Percentiles rank a stretch among this genome's conserved stretches.
Evolutionary conservation across 2,329 filamentous ascomycete species (phyloP).

Genomic region (Colletotrichum salicis): DNA sequence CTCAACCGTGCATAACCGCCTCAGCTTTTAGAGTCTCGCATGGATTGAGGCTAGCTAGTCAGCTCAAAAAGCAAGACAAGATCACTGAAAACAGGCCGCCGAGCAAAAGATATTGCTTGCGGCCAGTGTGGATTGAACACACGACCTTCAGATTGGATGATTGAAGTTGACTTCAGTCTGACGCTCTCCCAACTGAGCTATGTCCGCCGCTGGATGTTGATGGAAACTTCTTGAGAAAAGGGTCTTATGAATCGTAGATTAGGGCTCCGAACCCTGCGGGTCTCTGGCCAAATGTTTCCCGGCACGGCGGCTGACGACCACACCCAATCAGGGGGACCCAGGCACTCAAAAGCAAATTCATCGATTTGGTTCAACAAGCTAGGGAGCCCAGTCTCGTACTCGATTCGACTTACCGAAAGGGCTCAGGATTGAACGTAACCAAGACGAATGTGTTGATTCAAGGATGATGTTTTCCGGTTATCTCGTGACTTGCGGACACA

Average conservation of each 20-base stretch:
- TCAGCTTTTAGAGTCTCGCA: too few relatives aligned
- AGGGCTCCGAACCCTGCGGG: conserved; percentile 15
- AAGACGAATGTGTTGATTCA: too few relatives aligned
- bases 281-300: neutral
- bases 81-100: neutral
- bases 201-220: conserved; percentile 26
- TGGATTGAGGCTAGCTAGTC: too few relatives aligned
- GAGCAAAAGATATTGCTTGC: conserved; percentile 9
- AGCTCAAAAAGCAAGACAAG: neutral
- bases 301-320: neutral
- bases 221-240: rapidly evolving
- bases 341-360: too few relatives aligned
- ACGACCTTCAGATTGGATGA: conserved; percentile 33
- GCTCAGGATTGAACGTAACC: too few relatives aligned
- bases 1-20: too few relatives aligned
- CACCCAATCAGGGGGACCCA: neutral
- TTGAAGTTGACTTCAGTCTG: conserved; percentile 34
- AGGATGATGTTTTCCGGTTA: too few relatives aligned
- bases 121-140: conserved; percentile 36
- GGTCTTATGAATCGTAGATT: rapidly evolving
- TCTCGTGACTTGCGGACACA: too few relatives aligned
- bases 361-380: too few relatives aligned
- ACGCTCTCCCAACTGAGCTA: conserved; percentile 36
- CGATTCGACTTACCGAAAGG: too few relatives aligned
- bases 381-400: too few relatives aligned